Conservation (phyloP, 2,329 filamentous ascomycete species). For the Annulohypoxylon truncatum region DNA sequence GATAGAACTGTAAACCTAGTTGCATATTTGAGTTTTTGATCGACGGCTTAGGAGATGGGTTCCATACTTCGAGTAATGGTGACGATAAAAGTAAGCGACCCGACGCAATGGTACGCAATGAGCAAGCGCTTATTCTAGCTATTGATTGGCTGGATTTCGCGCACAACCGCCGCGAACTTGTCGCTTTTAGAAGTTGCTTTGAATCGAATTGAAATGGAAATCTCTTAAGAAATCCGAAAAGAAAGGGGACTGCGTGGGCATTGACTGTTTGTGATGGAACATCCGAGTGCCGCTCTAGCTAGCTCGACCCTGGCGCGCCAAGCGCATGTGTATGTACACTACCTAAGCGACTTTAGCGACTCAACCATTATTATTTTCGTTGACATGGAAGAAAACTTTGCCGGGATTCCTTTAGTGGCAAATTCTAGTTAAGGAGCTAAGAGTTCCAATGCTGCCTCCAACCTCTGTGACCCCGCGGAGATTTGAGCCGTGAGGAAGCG, state of each 20-base stretch:
- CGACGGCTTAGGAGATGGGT: background rate
- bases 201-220: constrained; percentile 4
- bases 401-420: background rate
- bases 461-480: background rate
- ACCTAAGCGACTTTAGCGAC: background rate
- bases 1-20: background rate
- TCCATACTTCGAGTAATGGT: background rate
- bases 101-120: constrained; percentile 22
- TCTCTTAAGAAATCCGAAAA: background rate
- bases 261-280: constrained; percentile 2
- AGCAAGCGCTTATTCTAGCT: constrained; percentile 33
- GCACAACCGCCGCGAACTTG: constrained; percentile 18
- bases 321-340: constrained; percentile 13
- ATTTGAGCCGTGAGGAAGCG: background rate
- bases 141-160: constrained; percentile 30
- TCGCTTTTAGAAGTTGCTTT: background rate
- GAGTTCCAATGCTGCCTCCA: constrained; percentile 1
- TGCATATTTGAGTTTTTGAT: constrained; percentile 17
- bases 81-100: constrained; percentile 24
- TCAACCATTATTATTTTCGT: background rate
- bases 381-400: background rate
- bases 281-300: constrained; percentile 8
- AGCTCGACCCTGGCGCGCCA: constrained; percentile 12
- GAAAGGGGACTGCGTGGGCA: background rate
- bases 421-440: background rate